Conservation (phyloP, 805 yeast genomes). For the Hanseniaspora jakobsenii region DNA sequence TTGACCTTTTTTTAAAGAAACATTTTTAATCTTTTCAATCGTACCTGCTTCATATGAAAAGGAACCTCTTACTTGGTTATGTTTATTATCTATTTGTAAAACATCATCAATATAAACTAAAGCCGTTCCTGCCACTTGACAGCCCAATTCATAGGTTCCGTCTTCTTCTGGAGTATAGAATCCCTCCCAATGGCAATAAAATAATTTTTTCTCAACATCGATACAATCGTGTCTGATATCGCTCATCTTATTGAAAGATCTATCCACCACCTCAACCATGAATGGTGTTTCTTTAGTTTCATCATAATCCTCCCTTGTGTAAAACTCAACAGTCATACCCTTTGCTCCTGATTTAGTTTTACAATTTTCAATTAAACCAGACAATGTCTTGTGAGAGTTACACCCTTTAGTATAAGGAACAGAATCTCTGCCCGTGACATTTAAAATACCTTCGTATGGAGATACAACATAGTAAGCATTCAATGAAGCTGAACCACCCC, state of each 20-base stretch:
- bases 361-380: constrained; percentile 25
- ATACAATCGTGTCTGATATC: constrained; percentile 25
- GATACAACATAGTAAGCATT: constrained; percentile 38
- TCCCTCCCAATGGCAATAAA: constrained; percentile 37
- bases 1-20: constrained; percentile 34
- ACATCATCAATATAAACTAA: constrained; percentile 41
- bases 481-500: constrained; percentile 53
- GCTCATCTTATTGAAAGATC: constrained; percentile 21
- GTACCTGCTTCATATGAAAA: constrained; percentile 47
- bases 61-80: constrained; percentile 38
- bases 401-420: constrained; percentile 30
- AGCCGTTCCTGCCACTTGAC: constrained; percentile 44
- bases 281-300: constrained; percentile 21
- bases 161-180: constrained; percentile 36
- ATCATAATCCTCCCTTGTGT: constrained; percentile 19
- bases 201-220: constrained; percentile 22
- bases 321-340: constrained; percentile 24
- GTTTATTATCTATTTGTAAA: constrained; percentile 44
- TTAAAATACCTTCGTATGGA: constrained; percentile 37
- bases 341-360: constrained; percentile 18
- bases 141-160: constrained; percentile 42
- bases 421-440: constrained; percentile 22
- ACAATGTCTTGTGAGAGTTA: constrained; percentile 28
- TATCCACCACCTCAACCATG: constrained; percentile 22
- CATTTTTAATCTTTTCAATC: constrained; percentile 34